phyloP scores from a whole-genome alignment of 202 grass and related monocot species.

The Brachypodium distachyon region DNA sequence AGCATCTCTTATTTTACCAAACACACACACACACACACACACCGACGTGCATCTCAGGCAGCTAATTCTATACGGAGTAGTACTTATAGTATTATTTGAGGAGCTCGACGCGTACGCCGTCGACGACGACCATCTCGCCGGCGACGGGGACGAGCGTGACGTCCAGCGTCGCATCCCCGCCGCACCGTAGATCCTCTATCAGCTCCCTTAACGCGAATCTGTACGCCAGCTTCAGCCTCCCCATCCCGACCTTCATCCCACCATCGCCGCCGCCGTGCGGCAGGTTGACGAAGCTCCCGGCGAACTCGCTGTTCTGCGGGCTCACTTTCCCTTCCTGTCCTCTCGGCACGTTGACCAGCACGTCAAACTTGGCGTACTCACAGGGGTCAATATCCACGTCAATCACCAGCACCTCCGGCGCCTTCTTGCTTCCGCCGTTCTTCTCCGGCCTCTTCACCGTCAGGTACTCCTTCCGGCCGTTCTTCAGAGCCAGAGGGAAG shows the following conservation, averaged over 20 bases:
- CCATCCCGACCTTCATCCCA: background rate
- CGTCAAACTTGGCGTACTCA: background rate
- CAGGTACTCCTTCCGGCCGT: background rate
- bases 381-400: background rate
- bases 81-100: too few species aligned
- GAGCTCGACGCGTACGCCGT: background rate
- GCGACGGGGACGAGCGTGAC: background rate
- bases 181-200: constrained; percentile 23
- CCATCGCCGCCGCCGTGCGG: background rate
- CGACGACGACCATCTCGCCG: background rate
- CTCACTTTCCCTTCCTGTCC: background rate
- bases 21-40: too few species aligned
- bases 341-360: background rate
- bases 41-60: too few species aligned
- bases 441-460: background rate
- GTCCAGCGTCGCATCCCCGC: background rate
- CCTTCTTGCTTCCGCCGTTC: background rate
- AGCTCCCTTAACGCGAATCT: background rate
- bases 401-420: background rate
- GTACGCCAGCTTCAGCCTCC: background rate
- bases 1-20: too few species aligned
- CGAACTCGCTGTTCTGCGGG: constrained; percentile 34
- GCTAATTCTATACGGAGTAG: too few species aligned
- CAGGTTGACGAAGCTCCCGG: constrained; percentile 29
- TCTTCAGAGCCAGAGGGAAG: background rate